These are phyloP conservation scores for Giardia duodenalis DNA, from an alignment of 208 protist species.

Conservation along the genomic window DNA sequence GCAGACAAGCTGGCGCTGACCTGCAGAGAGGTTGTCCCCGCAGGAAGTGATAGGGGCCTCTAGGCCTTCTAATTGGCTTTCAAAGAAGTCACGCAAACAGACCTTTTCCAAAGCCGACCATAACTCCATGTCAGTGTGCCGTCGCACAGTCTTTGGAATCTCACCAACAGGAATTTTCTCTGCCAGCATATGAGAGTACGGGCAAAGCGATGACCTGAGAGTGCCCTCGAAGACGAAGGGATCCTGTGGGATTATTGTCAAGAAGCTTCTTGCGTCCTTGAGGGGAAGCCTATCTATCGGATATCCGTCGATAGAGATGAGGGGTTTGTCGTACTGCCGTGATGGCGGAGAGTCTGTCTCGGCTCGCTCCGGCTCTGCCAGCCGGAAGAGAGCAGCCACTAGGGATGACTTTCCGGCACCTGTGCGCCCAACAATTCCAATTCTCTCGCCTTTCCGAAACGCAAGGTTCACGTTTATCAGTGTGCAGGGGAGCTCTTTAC, in stretches of 20 bases:
- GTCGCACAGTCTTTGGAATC: not conserved
- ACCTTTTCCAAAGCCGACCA: slow-evolving; percentile 20
- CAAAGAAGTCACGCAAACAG: slow-evolving; percentile 27
- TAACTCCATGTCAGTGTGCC: slow-evolving; percentile 34
- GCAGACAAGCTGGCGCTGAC: slow-evolving; percentile 37
- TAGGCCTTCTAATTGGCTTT: not conserved
- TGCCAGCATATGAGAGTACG: slow-evolving; percentile 18
- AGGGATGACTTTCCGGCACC: slow-evolving; percentile 49
- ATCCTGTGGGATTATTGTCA: slow-evolving; percentile 48
- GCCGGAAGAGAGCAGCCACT: slow-evolving; percentile 40
- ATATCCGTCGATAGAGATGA: slow-evolving; percentile 44
- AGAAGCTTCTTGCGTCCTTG: slow-evolving; percentile 4
- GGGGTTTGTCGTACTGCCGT: too few species aligned
- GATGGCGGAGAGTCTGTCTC: too few species aligned
- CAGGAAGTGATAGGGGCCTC: not conserved
- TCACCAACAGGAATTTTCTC: not conserved
- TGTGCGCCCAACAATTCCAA: slow-evolving; percentile 50
- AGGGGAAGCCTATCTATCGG: slow-evolving; percentile 34
- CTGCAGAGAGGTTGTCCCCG: slow-evolving; percentile 30
- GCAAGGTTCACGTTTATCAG: slow-evolving; percentile 39
- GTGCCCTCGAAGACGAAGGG: slow-evolving; percentile 47
- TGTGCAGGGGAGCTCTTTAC: slow-evolving; percentile 30
- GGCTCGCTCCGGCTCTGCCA: slow-evolving; percentile 33
- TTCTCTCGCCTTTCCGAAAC: slow-evolving; percentile 36
- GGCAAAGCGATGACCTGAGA: slow-evolving; percentile 42